Conservation (phyloP, 2,329 filamentous ascomycete species). For the Rachicladosporium sp. region DNA sequence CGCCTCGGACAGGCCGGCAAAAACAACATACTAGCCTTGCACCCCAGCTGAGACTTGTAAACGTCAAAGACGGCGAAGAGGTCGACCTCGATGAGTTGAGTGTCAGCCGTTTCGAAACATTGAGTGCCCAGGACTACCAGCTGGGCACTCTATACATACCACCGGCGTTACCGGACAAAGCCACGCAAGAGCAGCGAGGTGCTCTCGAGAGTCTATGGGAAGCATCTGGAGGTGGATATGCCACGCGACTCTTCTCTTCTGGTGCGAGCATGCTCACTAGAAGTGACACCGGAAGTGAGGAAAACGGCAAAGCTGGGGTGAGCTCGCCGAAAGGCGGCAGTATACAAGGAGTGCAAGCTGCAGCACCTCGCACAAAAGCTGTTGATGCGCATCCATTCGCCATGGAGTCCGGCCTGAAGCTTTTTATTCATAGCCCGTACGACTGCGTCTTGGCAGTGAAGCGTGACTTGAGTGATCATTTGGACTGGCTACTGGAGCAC, state of each 20-base stretch:
- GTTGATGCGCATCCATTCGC: conserved; percentile 35
- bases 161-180: conserved; percentile 48
- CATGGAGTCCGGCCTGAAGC: conserved; percentile 52
- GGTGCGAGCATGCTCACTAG: conserved; percentile 56
- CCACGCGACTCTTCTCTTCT: conserved; percentile 76
- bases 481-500: conserved; percentile 73
- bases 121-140: conserved; percentile 87
- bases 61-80: conserved; percentile 70
- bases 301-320: conserved; percentile 22
- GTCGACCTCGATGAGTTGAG: conserved; percentile 70
- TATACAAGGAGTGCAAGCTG: conserved; percentile 17
- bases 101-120: conserved; percentile 75
- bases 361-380: conserved; percentile 13
- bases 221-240: conserved; percentile 62
- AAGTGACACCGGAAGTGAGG: conserved; percentile 25
- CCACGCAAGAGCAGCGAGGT: conserved; percentile 48
- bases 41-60: conserved; percentile 82
- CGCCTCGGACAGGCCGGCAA: conserved; percentile 52
- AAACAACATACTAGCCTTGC: conserved; percentile 68
- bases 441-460: conserved; percentile 91
- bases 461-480: conserved; percentile 71
- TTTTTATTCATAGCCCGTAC: conserved; percentile 93
- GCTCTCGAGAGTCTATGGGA: conserved; percentile 85
- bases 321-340: conserved; percentile 25
- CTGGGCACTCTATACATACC: conserved; percentile 69